These are phyloP conservation scores for Colletotrichum sublineola DNA, from an alignment of 2,329 filamentous ascomycete genomes.

Conservation along the genomic window DNA sequence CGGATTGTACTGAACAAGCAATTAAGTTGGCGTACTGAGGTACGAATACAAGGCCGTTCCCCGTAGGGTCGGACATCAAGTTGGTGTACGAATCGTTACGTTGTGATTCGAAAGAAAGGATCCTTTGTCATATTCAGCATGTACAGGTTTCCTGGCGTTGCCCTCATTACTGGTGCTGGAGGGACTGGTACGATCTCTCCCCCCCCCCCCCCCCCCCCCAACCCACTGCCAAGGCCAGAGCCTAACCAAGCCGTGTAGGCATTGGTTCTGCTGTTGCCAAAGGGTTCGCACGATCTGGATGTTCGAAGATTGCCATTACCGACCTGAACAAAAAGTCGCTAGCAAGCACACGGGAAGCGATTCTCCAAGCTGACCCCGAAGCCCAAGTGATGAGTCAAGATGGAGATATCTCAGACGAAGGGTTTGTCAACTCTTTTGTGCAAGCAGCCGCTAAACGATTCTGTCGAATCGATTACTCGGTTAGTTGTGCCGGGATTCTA, in stretches of 20 bases:
- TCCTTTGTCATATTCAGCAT: slow-evolving; percentile 3
- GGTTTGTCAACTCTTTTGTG: slow-evolving; percentile 57
- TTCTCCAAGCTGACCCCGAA: slow-evolving; percentile 52
- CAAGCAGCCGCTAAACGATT: slow-evolving; percentile 52
- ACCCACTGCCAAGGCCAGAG: not conserved
- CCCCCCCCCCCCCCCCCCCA: no score
- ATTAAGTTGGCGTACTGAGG: slow-evolving; percentile 10
- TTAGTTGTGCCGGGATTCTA: slow-evolving; percentile 68
- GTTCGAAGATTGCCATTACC: slow-evolving; percentile 65
- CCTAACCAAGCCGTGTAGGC: slow-evolving; percentile 52
- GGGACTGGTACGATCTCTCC: slow-evolving; percentile 56
- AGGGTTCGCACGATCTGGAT: slow-evolving; percentile 64
- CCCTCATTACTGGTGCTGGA: slow-evolving; percentile 61
- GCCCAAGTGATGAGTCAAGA: slow-evolving; percentile 50
- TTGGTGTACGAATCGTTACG: not conserved
- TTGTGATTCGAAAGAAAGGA: not conserved
- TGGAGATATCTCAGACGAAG: slow-evolving; percentile 63
- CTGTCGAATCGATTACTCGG: slow-evolving; percentile 66
- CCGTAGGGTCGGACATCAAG: no score
- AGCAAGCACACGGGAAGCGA: slow-evolving; percentile 51
- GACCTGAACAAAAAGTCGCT: slow-evolving; percentile 61
- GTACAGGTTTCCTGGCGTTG: slow-evolving; percentile 58
- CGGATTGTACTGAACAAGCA: not conserved
- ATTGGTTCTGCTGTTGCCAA: slow-evolving; percentile 68
- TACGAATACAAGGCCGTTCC: no score